Conservation (phyloP, 768 basidiomycete genomes). For the Mycena vulgaris region DNA sequence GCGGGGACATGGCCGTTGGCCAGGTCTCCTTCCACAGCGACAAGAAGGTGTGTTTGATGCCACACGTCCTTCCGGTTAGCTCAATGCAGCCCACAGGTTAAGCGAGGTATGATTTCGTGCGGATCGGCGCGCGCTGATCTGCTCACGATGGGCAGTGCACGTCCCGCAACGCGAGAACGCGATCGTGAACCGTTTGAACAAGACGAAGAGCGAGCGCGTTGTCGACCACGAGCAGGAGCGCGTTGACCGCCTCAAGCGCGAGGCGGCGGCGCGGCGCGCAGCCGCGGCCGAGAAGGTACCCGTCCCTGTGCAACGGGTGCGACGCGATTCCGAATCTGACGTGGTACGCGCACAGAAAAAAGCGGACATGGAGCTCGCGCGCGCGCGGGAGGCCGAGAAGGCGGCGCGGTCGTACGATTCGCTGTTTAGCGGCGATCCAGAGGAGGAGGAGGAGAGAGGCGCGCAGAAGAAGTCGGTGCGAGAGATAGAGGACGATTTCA, state of each 20-base stretch:
- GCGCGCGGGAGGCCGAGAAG: constrained; percentile 87
- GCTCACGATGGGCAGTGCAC: constrained; percentile 66
- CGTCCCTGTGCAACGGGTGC: neutral
- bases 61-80: neutral
- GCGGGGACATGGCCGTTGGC: constrained; percentile 97
- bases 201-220: constrained; percentile 87
- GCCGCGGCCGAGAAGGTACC: constrained; percentile 79
- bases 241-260: constrained; percentile 85
- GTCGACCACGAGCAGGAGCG: constrained; percentile 95
- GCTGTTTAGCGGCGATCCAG: constrained; percentile 78
- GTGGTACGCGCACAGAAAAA: constrained; percentile 70
- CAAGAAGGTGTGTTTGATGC: constrained; percentile 72
- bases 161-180: constrained; percentile 86
- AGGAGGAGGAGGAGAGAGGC: constrained; percentile 66
- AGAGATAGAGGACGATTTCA: constrained; percentile 92
- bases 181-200: constrained; percentile 94
- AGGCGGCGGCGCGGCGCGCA: constrained; percentile 74
- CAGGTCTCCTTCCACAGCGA: constrained; percentile 96
- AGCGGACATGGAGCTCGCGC: constrained; percentile 81
- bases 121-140: neutral
- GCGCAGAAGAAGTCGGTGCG: constrained; percentile 74
- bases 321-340: neutral
- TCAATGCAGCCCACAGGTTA: constrained; percentile 66
- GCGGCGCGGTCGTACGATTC: constrained; percentile 89
- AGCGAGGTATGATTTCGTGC: constrained; percentile 69